Percentiles rank a stretch among this genome's conserved stretches.
Conservation (phyloP, 345 rosid genomes). For the Rhodamnia rubescens region DNA sequence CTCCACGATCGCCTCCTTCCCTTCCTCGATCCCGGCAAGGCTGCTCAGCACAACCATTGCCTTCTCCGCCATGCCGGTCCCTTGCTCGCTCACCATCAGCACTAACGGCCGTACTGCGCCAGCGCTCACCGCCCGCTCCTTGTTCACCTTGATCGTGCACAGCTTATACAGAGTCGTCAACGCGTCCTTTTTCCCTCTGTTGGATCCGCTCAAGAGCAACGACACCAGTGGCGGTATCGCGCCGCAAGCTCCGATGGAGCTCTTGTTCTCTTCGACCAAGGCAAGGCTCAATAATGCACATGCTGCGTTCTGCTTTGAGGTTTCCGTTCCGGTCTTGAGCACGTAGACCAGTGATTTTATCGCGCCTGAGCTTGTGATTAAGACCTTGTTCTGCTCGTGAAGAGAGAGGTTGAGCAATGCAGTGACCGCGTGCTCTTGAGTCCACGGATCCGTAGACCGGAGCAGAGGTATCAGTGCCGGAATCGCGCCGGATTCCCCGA, state of each 20-base stretch:
- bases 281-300: constrained; percentile 84
- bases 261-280: constrained; percentile 74
- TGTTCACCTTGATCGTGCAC: constrained; percentile 64
- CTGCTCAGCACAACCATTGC: constrained; percentile 90
- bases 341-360: constrained; percentile 81
- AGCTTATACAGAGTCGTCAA: constrained; percentile 89
- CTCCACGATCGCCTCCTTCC: constrained; percentile 72
- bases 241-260: constrained; percentile 78
- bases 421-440: constrained; percentile 93
- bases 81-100: constrained; percentile 65
- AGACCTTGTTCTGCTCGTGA: constrained; percentile 51
- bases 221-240: constrained; percentile 93
- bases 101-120: constrained; percentile 92
- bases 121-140: constrained; percentile 82
- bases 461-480: constrained; percentile 78
- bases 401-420: constrained; percentile 81
- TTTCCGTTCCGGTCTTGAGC: constrained; percentile 82
- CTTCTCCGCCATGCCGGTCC: constrained; percentile 88
- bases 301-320: constrained; percentile 94
- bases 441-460: constrained; percentile 75
- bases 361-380: constrained; percentile 61
- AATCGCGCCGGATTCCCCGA: constrained; percentile 92
- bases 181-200: constrained; percentile 82
- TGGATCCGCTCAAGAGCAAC: constrained; percentile 64
- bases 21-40: constrained; percentile 57